phyloP scores from a whole-genome alignment of 257 asterid species.

The Solanum pimpinellifolium region DNA sequence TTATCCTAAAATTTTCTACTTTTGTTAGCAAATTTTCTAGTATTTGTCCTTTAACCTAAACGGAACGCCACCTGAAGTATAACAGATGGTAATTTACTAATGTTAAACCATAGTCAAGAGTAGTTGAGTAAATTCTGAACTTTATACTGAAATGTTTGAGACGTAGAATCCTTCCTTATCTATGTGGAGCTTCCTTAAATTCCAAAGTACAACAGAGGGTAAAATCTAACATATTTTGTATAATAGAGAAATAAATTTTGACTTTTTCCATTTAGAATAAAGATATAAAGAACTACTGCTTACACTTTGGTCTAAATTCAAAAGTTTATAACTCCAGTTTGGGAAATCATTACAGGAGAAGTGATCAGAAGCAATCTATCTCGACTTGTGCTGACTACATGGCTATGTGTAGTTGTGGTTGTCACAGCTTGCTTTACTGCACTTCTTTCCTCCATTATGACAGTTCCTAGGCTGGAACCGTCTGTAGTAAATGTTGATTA shows the following conservation, averaged over 20 bases:
- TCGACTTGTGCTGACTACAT: slow-evolving; percentile 33
- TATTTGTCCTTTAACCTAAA: not conserved
- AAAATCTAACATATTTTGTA: not conserved
- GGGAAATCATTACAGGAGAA: slow-evolving; percentile 29
- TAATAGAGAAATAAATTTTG: not conserved
- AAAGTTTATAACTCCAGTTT: not conserved
- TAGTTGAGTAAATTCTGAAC: not conserved
- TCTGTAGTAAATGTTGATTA: slow-evolving; percentile 22
- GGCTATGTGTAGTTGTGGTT: slow-evolving; percentile 36
- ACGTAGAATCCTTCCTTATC: not conserved
- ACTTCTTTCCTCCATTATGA: slow-evolving; percentile 42
- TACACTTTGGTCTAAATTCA: not conserved
- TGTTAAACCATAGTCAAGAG: not conserved
- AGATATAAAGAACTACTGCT: not conserved
- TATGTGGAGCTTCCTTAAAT: not conserved
- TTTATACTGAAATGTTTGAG: not conserved
- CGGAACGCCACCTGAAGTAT: not conserved
- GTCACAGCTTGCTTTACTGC: slow-evolving; percentile 51
- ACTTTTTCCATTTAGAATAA: not conserved
- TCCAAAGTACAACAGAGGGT: not conserved
- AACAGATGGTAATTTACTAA: not conserved
- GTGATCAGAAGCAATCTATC: slow-evolving; percentile 27
- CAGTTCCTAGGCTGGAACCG: slow-evolving; percentile 42
- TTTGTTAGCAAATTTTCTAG: not conserved
- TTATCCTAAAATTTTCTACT: not conserved